Percentiles rank a stretch among this genome's conserved stretches.
Evolutionary conservation across 2,329 filamentous ascomycete genomes (phyloP).

Genomic region (Byssothecium circinans): DNA sequence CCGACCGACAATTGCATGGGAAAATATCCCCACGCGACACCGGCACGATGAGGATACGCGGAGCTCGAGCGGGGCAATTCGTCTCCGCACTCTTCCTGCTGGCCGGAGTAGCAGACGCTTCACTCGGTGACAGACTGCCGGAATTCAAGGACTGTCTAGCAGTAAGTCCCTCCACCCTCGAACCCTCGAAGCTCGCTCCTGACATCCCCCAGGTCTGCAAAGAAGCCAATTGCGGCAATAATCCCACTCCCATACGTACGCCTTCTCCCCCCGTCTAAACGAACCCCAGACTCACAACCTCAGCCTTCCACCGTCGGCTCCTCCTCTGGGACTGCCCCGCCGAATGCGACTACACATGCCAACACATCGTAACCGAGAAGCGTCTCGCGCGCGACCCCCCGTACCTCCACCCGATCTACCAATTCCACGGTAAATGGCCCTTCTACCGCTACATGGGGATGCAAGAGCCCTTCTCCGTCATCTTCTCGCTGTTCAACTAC

Average conservation of each 20-base stretch:
- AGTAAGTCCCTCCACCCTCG: conserved; percentile 52
- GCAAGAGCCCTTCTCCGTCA: conserved; percentile 90
- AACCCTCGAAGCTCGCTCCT: conserved; percentile 15
- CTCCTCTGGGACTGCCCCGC: conserved; percentile 89
- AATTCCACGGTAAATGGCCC: conserved; percentile 99
- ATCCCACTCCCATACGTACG: conserved; percentile 70
- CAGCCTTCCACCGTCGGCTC: conserved; percentile 81
- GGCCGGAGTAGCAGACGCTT: conserved; percentile 59
- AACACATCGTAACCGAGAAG: conserved; percentile 80
- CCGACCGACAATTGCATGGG: background rate
- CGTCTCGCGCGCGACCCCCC: conserved; percentile 67
- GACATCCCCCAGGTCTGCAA: conserved; percentile 67
- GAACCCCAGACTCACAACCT: background rate
- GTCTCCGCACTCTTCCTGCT: conserved; percentile 30
- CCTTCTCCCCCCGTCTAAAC: conserved; percentile 11
- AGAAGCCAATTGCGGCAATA: conserved; percentile 73
- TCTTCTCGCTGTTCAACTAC: conserved; percentile 92
- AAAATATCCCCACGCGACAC: too few species aligned
- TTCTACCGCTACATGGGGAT: conserved; percentile 88
- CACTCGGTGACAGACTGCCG: conserved; percentile 78
- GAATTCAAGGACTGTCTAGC: conserved; percentile 86
- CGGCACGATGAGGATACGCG: conserved; percentile 30
- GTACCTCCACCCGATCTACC: conserved; percentile 70
- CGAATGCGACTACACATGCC: conserved; percentile 98
- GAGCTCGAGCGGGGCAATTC: conserved; percentile 26